Percentiles rank a stretch among this genome's conserved stretches.
Conservation (phyloP, 2,329 filamentous ascomycete species). For the Penicillium sp. region DNA sequence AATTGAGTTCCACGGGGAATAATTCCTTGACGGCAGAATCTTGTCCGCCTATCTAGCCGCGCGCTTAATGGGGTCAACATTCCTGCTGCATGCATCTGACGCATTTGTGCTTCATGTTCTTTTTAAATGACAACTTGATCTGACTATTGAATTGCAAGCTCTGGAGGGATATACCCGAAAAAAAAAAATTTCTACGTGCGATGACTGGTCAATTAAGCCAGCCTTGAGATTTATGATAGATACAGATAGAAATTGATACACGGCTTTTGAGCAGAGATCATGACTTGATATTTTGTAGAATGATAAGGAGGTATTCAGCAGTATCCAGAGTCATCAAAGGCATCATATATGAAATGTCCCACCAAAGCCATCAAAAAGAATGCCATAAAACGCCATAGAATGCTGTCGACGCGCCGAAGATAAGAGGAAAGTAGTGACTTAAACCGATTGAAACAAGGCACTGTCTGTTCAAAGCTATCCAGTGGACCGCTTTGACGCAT, state of each 20-base stretch:
- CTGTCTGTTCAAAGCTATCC: not conserved
- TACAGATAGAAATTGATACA: not conserved
- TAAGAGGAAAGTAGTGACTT: not conserved
- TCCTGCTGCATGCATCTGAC: not conserved
- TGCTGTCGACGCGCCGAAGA: constrained; percentile 13
- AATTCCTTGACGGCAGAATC: constrained; percentile 27
- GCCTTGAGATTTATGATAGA: not conserved
- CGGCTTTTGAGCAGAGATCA: not conserved
- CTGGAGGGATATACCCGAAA: no score
- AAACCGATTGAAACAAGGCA: not conserved
- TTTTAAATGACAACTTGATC: no score
- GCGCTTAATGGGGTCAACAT: constrained; percentile 16
- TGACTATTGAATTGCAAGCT: no score
- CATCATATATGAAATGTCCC: constrained; percentile 14
- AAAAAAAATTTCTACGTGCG: not conserved
- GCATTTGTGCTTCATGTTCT: not conserved
- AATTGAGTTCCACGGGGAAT: constrained; percentile 19
- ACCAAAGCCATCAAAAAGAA: constrained; percentile 9
- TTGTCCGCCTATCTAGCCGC: constrained; percentile 23
- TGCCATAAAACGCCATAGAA: constrained; percentile 19
- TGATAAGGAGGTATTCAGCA: not conserved
- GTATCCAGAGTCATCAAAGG: constrained; percentile 11
- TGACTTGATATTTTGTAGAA: not conserved
- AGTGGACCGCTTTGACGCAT: constrained; percentile 19
- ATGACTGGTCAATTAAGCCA: not conserved